A percentile compares a stretch with the other conserved stretches of the same genome.
These are phyloP conservation scores for Nicotiana undulata DNA, from an alignment of 257 asterid genomes.

Conservation along the genomic window DNA sequence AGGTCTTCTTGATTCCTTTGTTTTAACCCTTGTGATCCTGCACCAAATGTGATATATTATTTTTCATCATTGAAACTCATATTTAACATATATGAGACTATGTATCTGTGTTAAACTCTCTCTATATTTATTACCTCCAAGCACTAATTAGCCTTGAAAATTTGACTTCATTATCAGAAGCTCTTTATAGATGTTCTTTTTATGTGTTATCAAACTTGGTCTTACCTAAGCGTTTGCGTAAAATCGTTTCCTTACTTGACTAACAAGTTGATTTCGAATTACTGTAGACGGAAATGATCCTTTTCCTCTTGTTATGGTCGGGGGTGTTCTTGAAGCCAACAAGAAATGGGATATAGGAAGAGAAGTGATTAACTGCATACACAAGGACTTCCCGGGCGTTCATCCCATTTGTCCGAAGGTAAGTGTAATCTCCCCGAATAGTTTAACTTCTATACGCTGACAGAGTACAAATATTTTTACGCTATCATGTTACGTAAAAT, in stretches of 20 bases:
- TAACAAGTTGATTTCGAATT: background rate
- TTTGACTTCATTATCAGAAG: background rate
- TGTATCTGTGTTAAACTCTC: background rate
- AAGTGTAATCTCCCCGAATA: background rate
- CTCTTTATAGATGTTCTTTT: background rate
- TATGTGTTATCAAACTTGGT: background rate
- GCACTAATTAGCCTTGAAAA: background rate
- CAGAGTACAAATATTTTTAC: too few relatives aligned
- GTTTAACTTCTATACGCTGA: background rate
- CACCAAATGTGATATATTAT: too few relatives aligned
- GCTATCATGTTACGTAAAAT: too few relatives aligned
- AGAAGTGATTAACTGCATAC: constrained; percentile 51
- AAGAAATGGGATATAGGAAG: constrained; percentile 73
- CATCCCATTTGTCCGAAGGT: constrained; percentile 69
- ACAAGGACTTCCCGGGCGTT: constrained; percentile 68
- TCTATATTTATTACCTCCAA: background rate
- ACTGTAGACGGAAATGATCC: constrained; percentile 49
- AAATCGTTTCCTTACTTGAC: background rate
- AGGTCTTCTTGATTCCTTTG: too few relatives aligned
- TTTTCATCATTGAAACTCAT: too few relatives aligned
- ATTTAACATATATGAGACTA: background rate
- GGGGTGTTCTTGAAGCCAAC: constrained; percentile 72
- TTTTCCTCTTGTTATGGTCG: constrained; percentile 83
- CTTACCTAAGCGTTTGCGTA: background rate
- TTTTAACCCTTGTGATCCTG: too few relatives aligned